These are phyloP conservation scores for Croton setiger DNA, from an alignment of 441 rosid species.

Conservation along the genomic window DNA sequence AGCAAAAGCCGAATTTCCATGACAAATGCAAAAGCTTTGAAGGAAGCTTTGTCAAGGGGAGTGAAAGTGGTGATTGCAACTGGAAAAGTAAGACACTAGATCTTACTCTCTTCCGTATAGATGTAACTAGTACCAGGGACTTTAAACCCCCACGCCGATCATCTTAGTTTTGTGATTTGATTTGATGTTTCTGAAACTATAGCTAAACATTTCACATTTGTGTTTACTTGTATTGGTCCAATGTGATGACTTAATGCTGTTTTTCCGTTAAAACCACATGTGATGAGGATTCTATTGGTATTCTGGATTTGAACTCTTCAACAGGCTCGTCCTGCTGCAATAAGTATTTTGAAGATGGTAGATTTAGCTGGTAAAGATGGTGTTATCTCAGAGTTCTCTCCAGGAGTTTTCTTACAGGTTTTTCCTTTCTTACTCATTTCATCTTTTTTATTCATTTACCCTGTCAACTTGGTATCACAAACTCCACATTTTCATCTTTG, in stretches of 20 bases:
- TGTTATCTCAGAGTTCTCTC: constrained; percentile 66
- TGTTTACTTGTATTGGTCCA: not conserved
- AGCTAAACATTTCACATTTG: not conserved
- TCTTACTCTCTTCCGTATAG: constrained; percentile 2
- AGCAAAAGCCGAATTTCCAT: constrained; percentile 66
- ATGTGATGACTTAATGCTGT: not conserved
- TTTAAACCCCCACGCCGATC: not conserved
- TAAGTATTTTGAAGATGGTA: constrained; percentile 52
- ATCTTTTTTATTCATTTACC: constrained; percentile 13
- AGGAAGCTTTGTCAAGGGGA: constrained; percentile 81
- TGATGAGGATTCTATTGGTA: constrained; percentile 15
- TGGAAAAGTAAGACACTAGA: constrained; percentile 59
- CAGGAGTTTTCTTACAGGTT: constrained; percentile 95
- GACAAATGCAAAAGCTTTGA: constrained; percentile 69
- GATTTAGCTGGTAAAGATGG: constrained; percentile 78
- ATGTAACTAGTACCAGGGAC: not conserved
- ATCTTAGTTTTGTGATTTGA: not conserved
- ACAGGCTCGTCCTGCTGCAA: constrained; percentile 79
- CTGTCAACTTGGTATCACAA: not conserved
- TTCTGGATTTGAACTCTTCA: constrained; percentile 25
- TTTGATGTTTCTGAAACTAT: not conserved
- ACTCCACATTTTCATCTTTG: constrained; percentile 10
- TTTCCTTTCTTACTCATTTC: constrained; percentile 13
- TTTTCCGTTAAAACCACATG: not conserved
- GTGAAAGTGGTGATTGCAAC: constrained; percentile 89